Evolutionary conservation across 202 grass and related monocot genomes (phyloP), one percentile per base, ranked within the genome.

Genomic region (Zizania palustris): DNA sequence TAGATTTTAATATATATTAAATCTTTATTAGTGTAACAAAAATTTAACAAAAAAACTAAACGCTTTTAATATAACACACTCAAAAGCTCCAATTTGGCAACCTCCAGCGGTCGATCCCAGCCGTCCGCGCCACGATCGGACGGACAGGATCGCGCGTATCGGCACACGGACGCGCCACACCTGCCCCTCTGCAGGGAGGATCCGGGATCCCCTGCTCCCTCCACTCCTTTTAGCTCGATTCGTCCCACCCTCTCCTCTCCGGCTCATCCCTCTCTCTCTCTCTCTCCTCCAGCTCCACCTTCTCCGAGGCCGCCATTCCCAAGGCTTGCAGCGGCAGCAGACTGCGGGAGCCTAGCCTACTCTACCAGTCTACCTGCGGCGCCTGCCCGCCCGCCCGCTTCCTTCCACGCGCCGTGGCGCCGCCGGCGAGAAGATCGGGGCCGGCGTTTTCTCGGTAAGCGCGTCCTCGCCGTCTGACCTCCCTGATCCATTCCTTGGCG

Each of bases 281-380:
- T 3, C 28, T 48, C 77, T 74, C 63, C 63, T 49, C 55, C n/a
- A 56, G 63, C 65, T 21, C 14, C 60, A 45, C 61, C 68, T 61
- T 50, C 77, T 56, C 66, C 59, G 54, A 60, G 65, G 50, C 67
- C 54, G 62, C 55, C 85, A 74, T 83, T 87, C 69, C 80, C 80
- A 62, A 79, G 68, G 61, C 14, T 51, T 46, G 72, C 41, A 36
- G 59, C 51, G 28, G 28, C 28, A 28, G 28, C 28, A 28, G 28
- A 0, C 28, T 28, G 28, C 28, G 28, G 28, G 28, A 28, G 28
- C 28, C 28, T 28, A 28, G 28, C 28, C 28, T 28, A 2, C 28
- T 28, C 28, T 28, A 28, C 28, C 28, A 1, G 28, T 28, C 28
- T 28, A 28, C 28, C 28, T 28, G 28, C 28, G 28, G 28, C 28